Base-by-base conservation (phyloP, 2,329 filamentous ascomycete genomes). In the Pleomassaria siparia region DNA sequence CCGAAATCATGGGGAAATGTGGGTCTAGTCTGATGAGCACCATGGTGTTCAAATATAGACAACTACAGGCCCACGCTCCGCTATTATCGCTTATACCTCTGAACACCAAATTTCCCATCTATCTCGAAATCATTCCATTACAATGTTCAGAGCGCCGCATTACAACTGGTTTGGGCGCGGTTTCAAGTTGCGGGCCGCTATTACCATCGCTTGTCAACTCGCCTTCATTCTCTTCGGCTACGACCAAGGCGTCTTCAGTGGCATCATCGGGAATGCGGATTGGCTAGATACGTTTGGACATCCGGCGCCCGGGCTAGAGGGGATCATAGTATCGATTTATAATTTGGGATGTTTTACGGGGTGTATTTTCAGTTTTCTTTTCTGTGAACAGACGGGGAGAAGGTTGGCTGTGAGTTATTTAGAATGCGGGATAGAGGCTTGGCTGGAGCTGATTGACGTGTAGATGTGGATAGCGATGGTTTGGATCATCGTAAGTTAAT, bases 281-380 rank as follows among this genome's bases (percentile, higher is more conserved):
- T 75, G 70, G 53, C 53, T 66, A 5, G 48, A 70, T n/a, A 72
- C 68, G 0, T 74, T 74, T 43, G 57, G 64, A n/a, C 55, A 74
- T 44, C 72, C 72, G 0, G 58, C 62, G 2, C 61, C 64, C 4
- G 69, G 55, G 1, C 63, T 72, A 3, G 70, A 74, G 46, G 72
- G 72, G 28, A 75, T 74, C 47, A 74, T 74, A 29, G 72, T 75
- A 1, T 68, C 62, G 2, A 72, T 72, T 11, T 74, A 74, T 51
- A 73, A 73, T 42, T 53, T 74, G 0, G 67, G 66, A 11, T 67
- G 64, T 13, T 72, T 72, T 43, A 59, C 59, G 0, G 72, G 72
- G 24, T 72, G 68, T 43, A 68, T 74, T 15, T 36, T 73, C 1
- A 60, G 56, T 2, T 72, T 74, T 50, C 46, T 70, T 2, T 63